Conservation (phyloP, 2,329 filamentous ascomycete genomes). For the Pseudogymnoascus sp. region DNA sequence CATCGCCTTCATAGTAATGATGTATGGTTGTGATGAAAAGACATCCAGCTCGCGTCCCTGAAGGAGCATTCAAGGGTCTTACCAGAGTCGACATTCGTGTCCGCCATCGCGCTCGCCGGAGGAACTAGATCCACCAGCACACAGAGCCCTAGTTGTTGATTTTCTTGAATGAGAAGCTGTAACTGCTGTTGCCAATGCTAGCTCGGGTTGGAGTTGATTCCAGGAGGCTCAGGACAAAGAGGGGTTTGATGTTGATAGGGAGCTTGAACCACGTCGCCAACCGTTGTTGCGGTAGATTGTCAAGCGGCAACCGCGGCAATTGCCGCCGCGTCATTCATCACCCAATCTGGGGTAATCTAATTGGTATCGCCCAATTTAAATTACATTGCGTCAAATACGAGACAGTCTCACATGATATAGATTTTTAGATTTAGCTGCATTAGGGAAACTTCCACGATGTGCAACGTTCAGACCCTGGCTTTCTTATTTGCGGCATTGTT, state of each 20-base stretch:
- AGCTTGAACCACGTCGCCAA: conserved; percentile 5
- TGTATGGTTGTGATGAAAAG: background rate
- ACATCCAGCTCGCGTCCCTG: background rate
- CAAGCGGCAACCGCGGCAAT: conserved; percentile 8
- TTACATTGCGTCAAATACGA: background rate
- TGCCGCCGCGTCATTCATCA: conserved; percentile 6
- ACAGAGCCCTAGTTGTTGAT: background rate
- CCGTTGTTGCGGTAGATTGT: conserved; percentile 1
- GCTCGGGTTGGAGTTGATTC: background rate
- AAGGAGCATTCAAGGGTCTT: conserved; percentile 4
- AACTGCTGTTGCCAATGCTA: background rate
- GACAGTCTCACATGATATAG: conserved; percentile 1
- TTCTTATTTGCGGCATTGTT: background rate
- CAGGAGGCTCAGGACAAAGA: background rate
- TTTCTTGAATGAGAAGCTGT: conserved; percentile 3
- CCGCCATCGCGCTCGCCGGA: conserved; percentile 11
- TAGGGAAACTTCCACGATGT: background rate
- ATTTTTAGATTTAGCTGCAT: background rate
- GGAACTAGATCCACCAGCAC: conserved; percentile 3
- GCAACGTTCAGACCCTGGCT: background rate
- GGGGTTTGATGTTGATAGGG: background rate
- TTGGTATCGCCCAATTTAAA: conserved; percentile 2
- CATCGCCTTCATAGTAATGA: background rate
- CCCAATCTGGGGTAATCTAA: conserved; percentile 8
- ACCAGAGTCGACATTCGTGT: conserved; percentile 12